Evolutionary conservation across 805 yeast genomes (phyloP), one percentile per base, ranked within the genome.

Genomic region (Kregervanrija pseudodelftensis): DNA sequence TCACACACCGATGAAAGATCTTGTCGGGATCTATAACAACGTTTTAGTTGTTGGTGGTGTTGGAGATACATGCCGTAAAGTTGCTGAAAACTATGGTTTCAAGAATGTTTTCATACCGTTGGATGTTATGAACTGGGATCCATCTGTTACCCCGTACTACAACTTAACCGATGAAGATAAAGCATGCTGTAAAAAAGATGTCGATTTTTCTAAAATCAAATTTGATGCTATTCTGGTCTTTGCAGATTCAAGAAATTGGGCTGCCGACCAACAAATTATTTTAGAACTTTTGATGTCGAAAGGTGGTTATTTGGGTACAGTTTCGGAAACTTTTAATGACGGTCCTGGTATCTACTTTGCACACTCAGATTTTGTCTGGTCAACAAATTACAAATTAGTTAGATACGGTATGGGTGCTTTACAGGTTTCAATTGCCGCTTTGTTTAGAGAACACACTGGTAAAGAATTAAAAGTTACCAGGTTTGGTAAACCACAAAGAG

Each of bases 321-420:
- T 76, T 37, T 75, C 84, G 35, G 73, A 79, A 52, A 77, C 83
- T 13, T 80, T 64, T 58, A 82, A 81, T 48, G 89, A 86, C 51
- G 90, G 90, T 34, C 93, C 95, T 32, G 79, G 79, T 40, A 77
- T 87, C 46, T 85, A 84, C 65, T 88, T 87, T 71, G 95, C 95
- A 36, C 95, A 88, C 63, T 84, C 91, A 15, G 96, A 88, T 66
- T 84, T 88, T 57, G 86, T 88, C 44, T 88, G 96, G 96, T 91
- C 95, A 11, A 85, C 96, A 3, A 85, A 87, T 64, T 87, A 85
- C 60, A 78, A 77, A 54, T 70, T 85, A 49, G 79, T 88, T 13
- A 73, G 96, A 60, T 86, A 88, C 60, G 96, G 96, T 49, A 89
- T 88, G 95, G 96, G 96, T 48, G 96, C 96, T 3, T 71, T 88